Base-by-base conservation (phyloP, 176 grass and related monocot species). In the Leersia perrieri region DNA sequence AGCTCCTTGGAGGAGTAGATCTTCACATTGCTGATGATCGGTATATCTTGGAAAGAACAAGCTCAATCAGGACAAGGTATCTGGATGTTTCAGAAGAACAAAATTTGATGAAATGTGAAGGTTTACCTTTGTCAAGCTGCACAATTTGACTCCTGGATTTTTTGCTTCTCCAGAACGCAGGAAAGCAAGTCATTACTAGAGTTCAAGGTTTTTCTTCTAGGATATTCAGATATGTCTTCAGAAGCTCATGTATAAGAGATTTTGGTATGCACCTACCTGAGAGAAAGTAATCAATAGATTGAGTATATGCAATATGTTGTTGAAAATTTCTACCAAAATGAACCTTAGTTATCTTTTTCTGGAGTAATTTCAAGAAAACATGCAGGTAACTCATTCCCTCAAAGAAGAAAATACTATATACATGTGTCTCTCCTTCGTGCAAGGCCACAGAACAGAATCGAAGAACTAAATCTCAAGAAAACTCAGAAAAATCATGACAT, bases 1-100 rank as follows among this genome's bases (percentile, higher is more conserved):
- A 97, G 60, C 58, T 94, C 90, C 58, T 85, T 97, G 80, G 71
- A 91, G 12, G 92, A 83, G 83, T 90, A 97, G 20, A 92, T 87
- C 82, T 88, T 97, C 38, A 90, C 88, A 51, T 92, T 90, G 7
- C 91, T 42, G 8, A 72, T 4, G 9, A 36, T 64, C 0, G 69
- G 68, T 45, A 81, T 77, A 58, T 85, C 94, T 94, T 75, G 2
- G 0, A 70, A 57, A 77, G 73, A 65, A 74, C 44, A 13, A 2
- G 23, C 57, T 79, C 16, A 75, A 53, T 63, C 65, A 68, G 28
- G 70, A 12, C 55, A 81, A 80, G 76, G 41, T 38, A 60, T 20
- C 14, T 25, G 55, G 39, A 58, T 81, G 69, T 23, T 80, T 44
- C 36, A 49, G 20, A 75, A 64, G 63, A 79, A 76, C 63, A 71